A percentile compares a stretch with the other conserved stretches of the same genome.
These are phyloP conservation scores for Cladosporium sp. DNA, from an alignment of 2,329 filamentous ascomycete genomes.

Conservation along the genomic window DNA sequence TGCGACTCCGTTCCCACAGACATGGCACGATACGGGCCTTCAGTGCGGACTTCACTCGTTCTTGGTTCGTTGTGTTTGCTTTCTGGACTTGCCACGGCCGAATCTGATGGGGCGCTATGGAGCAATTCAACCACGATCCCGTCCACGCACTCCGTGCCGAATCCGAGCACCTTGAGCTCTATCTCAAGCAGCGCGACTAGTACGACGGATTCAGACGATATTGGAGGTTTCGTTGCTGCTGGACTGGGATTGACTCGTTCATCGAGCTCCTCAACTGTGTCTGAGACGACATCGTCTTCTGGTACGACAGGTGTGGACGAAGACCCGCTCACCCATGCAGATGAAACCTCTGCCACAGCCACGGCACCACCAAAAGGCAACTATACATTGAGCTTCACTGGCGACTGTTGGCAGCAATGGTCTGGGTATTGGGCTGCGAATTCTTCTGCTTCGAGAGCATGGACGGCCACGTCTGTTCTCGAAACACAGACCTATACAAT, in stretches of 20 bases:
- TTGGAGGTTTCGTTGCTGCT: not conserved
- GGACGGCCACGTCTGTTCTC: not conserved
- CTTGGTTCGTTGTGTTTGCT: too few relatives aligned
- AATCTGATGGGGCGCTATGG: not conserved
- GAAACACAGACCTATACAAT: not conserved
- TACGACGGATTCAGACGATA: not conserved
- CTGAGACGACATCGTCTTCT: not conserved
- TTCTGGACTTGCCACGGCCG: not conserved
- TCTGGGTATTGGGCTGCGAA: not conserved
- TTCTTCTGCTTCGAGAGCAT: not conserved
- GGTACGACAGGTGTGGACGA: not conserved
- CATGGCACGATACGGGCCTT: too few relatives aligned
- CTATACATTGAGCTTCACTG: not conserved
- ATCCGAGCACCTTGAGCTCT: too few relatives aligned
- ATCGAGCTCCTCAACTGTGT: not conserved
- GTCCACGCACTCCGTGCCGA: too few relatives aligned
- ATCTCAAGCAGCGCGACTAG: not conserved
- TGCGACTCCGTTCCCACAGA: too few relatives aligned
- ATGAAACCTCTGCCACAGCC: not conserved
- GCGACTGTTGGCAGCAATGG: constrained; percentile 4
- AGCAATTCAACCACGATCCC: not conserved
- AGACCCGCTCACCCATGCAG: not conserved
- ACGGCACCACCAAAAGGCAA: not conserved
- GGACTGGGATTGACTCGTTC: not conserved
- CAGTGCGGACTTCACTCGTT: too few relatives aligned